Evolutionary conservation across 129 eudicot genomes (phyloP).

Genomic region (Cynara cardunculus): DNA sequence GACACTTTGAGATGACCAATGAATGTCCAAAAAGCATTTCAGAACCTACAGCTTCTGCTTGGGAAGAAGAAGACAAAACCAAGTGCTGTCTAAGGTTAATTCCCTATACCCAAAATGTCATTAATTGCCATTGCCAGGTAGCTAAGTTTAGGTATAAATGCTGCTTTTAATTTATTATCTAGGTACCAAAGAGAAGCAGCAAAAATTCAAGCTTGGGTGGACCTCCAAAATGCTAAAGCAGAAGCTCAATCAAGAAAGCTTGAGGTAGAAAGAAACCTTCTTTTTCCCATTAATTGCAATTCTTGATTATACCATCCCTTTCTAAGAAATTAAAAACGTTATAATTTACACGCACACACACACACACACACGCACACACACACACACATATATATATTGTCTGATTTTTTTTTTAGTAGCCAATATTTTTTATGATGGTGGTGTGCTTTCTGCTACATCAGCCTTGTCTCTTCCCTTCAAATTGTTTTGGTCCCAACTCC

Average conservation of each 20-base stretch:
- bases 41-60: constrained; percentile 42
- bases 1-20: constrained; percentile 56
- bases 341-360: too few relatives aligned
- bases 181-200: constrained; percentile 92
- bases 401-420: too few relatives aligned
- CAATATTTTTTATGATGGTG: too few relatives aligned
- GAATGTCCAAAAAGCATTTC: constrained; percentile 50
- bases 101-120: too few relatives aligned
- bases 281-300: neutral
- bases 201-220: constrained; percentile 81
- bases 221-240: constrained; percentile 82
- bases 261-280: constrained; percentile 40
- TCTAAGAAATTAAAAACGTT: too few relatives aligned
- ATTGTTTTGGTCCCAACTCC: too few relatives aligned
- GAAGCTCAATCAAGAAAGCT: constrained; percentile 89
- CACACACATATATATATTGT: too few relatives aligned
- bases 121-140: neutral
- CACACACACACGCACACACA: too few relatives aligned
- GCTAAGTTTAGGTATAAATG: neutral
- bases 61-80: constrained; percentile 64
- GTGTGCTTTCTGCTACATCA: too few relatives aligned
- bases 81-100: constrained; percentile 61
- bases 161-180: too few relatives aligned
- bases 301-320: neutral
- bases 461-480: too few relatives aligned